Percentiles rank a stretch among this genome's conserved stretches.
Conservation (phyloP, 2,329 filamentous ascomycete genomes). For the Fusarium tanahbumbuense region DNA sequence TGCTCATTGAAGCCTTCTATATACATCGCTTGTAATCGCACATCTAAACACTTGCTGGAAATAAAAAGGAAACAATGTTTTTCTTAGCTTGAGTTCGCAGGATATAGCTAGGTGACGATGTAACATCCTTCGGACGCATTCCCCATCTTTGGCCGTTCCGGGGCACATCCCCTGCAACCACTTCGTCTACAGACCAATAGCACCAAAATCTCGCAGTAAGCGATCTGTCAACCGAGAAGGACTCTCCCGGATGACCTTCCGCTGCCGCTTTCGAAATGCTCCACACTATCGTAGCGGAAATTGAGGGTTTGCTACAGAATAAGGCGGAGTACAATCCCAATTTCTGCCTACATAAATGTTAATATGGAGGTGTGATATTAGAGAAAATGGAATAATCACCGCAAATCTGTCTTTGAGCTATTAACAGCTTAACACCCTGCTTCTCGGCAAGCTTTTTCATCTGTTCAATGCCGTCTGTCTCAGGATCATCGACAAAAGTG, state of each 20-base stretch:
- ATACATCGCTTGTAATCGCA: too few relatives aligned
- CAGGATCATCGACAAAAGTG: background rate
- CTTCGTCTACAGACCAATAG: background rate
- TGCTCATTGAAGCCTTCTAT: too few relatives aligned
- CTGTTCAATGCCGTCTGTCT: background rate
- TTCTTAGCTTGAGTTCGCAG: rapidly evolving
- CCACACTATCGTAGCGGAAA: too few relatives aligned
- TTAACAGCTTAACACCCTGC: background rate
- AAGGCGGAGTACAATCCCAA: too few relatives aligned
- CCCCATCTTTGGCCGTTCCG: background rate
- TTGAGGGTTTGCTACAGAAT: too few relatives aligned
- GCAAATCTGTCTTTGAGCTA: rapidly evolving
- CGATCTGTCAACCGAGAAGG: background rate
- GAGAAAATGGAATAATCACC: background rate
- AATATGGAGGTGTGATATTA: too few relatives aligned
- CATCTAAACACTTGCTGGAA: too few relatives aligned
- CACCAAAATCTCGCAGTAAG: background rate
- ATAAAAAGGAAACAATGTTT: background rate
- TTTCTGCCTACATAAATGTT: background rate
- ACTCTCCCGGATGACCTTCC: background rate
- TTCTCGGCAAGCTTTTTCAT: background rate
- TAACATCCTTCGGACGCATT: background rate
- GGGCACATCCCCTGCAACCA: background rate
- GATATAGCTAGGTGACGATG: background rate
- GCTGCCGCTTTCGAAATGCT: too few relatives aligned